Base-by-base conservation (phyloP, 495 filamentous ascomycete genomes). In the Trichoderma gamsii region DNA sequence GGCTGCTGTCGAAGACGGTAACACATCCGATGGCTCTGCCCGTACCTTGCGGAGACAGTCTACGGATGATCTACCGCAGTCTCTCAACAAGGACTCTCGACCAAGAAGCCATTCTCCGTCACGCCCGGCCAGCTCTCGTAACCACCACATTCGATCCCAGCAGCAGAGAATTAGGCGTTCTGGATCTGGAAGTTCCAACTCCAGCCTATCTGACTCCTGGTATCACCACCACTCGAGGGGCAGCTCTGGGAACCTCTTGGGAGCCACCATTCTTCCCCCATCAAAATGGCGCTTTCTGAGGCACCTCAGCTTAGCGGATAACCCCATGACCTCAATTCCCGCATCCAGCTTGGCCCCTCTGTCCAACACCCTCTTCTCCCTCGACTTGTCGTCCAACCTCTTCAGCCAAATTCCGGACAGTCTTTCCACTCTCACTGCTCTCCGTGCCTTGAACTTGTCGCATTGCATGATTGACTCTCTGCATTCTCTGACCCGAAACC, bases 391-490 rank as follows among this genome's bases (percentile, higher is more conserved):
- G 0, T 86, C 87, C 18, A 99, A 99, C 75, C 85, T 96, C 23
- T 93, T 98, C 73, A 87, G 87, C 0, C 91, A 97, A 72, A 89
- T 97, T 61, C 95, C 95, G 1, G 95, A 98, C 74, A 91, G 90
- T 72, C 78, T 99, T 43, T 87, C 92, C 46, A 88, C 85, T 16
- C 80, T 99, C 63, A 90, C 90, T 41, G 88, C 90, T 25, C 83
- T 99, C 27, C 86, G 92, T 63, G 93, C 95, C 29, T 79, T 99
- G 63, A 98, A 99, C 73, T 82, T 99, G 35, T 94, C 93, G 16
- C 88, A 92, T 73, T 97, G 95, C 83, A 97, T 98, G 94, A 97
- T 99, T 64, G 92, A 95, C 66, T 96, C 92, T 41, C 80, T 99
- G 68, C 92, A 96, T 71, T 97, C 93, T 4, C 81, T 99, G 21